Conservation (phyloP, 352 stramenopile species). For the Lagenidium giganteum region DNA sequence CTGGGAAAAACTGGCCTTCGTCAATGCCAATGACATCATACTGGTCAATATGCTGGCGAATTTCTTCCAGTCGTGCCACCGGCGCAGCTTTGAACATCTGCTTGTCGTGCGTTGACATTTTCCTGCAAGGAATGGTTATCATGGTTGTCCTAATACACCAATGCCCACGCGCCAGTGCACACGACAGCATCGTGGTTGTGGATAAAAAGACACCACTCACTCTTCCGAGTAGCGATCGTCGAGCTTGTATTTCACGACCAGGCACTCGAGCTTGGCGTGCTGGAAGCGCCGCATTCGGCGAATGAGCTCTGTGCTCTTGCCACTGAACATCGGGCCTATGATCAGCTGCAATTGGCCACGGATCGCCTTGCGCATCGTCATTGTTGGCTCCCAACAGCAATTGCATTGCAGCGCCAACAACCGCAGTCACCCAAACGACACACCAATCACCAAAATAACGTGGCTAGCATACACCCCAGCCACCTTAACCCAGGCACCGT, state of each 20-base stretch:
- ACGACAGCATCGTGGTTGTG: background rate
- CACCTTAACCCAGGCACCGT: conserved; percentile 3
- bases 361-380: conserved; percentile 20
- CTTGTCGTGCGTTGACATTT: conserved; percentile 76
- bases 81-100: conserved; percentile 62
- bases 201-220: conserved; percentile 21
- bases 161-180: background rate
- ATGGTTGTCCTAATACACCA: background rate
- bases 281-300: conserved; percentile 76
- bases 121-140: conserved; percentile 18
- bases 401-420: no score
- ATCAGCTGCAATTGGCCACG: conserved; percentile 76
- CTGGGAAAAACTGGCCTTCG: conserved; percentile 83
- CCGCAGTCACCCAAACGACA: no score
- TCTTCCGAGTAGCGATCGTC: conserved; percentile 74
- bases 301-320: conserved; percentile 85
- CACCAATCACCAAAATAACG: no score
- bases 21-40: conserved; percentile 85
- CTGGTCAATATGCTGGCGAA: conserved; percentile 48
- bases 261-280: conserved; percentile 70
- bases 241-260: conserved; percentile 81
- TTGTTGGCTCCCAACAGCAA: no score
- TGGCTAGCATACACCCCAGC: conserved; percentile 5
- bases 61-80: conserved; percentile 48
- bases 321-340: conserved; percentile 85